Percentiles rank a stretch among this genome's conserved stretches.
Evolutionary conservation across 306 rosid genomes (phyloP).

Genomic region (Hylodesmum podocarpum): DNA sequence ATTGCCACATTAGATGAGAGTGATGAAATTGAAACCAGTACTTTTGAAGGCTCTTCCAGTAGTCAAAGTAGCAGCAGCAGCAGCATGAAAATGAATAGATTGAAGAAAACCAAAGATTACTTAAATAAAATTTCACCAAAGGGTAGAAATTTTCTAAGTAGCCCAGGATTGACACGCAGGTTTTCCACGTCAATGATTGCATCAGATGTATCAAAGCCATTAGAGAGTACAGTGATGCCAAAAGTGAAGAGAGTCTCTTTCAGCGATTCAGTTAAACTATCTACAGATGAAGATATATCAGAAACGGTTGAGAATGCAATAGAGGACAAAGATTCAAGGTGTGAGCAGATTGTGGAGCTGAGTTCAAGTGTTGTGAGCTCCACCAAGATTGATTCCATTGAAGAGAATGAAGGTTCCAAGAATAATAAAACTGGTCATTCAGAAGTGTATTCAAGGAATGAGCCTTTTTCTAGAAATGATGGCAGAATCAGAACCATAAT

Average conservation of each 20-base stretch:
- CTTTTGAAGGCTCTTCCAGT: slow-evolving; percentile 44
- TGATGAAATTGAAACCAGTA: slow-evolving; percentile 32
- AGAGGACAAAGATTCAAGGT: slow-evolving; percentile 12
- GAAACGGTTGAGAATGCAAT: slow-evolving; percentile 15
- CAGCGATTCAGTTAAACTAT: slow-evolving; percentile 37
- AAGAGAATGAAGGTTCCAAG: background rate
- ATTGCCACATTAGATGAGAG: slow-evolving; percentile 31
- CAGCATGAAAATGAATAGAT: slow-evolving; percentile 20
- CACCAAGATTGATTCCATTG: background rate
- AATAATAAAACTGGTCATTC: background rate
- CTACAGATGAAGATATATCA: background rate
- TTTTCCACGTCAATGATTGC: slow-evolving; percentile 36
- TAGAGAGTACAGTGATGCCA: background rate
- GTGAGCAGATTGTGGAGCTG: background rate
- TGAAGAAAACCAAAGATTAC: slow-evolving; percentile 32
- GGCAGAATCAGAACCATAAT: slow-evolving; percentile 4
- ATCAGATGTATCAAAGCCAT: slow-evolving; percentile 15
- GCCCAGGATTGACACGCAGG: slow-evolving; percentile 14
- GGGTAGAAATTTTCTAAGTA: slow-evolving; percentile 2
- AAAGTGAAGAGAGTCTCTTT: slow-evolving; percentile 45
- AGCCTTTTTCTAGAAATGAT: background rate
- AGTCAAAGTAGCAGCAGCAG: slow-evolving; percentile 30
- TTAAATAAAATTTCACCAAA: background rate
- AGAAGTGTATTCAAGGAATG: background rate
- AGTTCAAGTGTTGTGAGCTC: background rate